Conservation (phyloP, 129 eudicot genomes). For the Artemisia argyi region DNA sequence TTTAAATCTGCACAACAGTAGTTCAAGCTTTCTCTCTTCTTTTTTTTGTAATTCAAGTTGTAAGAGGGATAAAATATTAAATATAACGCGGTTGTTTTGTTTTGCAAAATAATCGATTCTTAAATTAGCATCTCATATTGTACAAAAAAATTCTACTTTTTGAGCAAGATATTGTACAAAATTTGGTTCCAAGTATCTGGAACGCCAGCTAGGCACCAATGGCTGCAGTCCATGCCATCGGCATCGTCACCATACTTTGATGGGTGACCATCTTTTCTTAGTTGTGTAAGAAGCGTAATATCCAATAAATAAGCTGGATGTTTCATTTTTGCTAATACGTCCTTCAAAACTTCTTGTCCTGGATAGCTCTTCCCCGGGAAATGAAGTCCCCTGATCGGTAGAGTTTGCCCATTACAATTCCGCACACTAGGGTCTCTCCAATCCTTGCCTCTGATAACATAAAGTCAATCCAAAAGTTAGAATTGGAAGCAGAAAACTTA, state of each 20-base stretch:
- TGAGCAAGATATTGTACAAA: conserved; percentile 49
- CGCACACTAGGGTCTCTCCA: conserved; percentile 57
- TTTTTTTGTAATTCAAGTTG: conserved; percentile 23
- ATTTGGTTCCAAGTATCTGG: conserved; percentile 92
- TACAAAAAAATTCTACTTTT: conserved; percentile 14
- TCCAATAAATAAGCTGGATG: conserved; percentile 62
- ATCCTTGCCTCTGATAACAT: conserved; percentile 58
- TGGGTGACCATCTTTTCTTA: conserved; percentile 89
- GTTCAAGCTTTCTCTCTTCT: conserved; percentile 6
- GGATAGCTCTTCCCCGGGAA: conserved; percentile 55
- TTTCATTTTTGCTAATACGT: conserved; percentile 51
- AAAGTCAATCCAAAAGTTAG: conserved; percentile 2
- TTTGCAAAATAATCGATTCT: conserved; percentile 14
- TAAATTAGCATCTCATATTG: conserved; percentile 11
- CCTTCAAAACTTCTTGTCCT: conserved; percentile 58
- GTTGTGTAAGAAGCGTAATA: conserved; percentile 62
- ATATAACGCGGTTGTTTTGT: conserved; percentile 22
- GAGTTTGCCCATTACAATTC: conserved; percentile 55
- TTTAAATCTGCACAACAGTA: conserved; percentile 15
- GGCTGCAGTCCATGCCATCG: conserved; percentile 70
- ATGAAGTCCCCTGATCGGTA: conserved; percentile 55
- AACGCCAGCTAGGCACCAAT: conserved; percentile 93
- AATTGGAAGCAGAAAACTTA: background rate
- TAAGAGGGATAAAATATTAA: conserved; percentile 23
- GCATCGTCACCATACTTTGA: conserved; percentile 43